Base-by-base conservation (phyloP, 2,329 filamentous ascomycete genomes). In the Alternaria incomplexa region DNA sequence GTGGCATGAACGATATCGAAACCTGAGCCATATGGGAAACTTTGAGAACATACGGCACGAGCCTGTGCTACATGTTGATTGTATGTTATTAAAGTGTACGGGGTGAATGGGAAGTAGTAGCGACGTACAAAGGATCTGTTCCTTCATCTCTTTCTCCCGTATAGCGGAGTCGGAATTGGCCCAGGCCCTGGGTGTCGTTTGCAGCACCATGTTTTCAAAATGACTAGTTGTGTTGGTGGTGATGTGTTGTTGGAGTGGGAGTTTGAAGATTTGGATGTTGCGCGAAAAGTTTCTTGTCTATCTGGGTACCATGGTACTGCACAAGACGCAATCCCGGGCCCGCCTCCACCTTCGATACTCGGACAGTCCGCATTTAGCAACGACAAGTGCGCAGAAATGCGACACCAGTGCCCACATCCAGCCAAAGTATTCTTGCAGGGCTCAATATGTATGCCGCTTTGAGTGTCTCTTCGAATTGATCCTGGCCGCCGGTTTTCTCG, bases 161-260 rank as follows among this genome's bases (percentile, higher is more conserved):
- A 36, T 36, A 4, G 4, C 15, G 7, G 32, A n/a, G 0, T 36
- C 32, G 15, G 30, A 3, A 4, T 4, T 15, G 30, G 6, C 1
- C 30, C 30, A 36, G 30, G 30, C 13, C 1, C 6, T 15, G 3
- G 4, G 0, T 15, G 1, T 32, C 4, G 30, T 15, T 4, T 32
- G 1, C 4, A 2, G 1, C 30, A 32, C 0, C 13, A 4, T 32
- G 5, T 7, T 0, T 32, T 32, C 30, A 1, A 3, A 11, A 15
- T 7, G 2, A 7, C 13, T 32, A 4, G 13, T 36, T 36, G 32
- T 1, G 32, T 36, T 3, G 7, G 32, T 36, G 0, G 32, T 36
- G 2, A 36, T 36, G 1, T 36, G 2, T 36, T 36, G 6, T 36
- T 36, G 30, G 13, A 36, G 30, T 36, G 9, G 7, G 30, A n/a